These are phyloP conservation scores for Protomyces pachydermus DNA, from an alignment of 1,139 yeast genomes.

Conservation along the genomic window DNA sequence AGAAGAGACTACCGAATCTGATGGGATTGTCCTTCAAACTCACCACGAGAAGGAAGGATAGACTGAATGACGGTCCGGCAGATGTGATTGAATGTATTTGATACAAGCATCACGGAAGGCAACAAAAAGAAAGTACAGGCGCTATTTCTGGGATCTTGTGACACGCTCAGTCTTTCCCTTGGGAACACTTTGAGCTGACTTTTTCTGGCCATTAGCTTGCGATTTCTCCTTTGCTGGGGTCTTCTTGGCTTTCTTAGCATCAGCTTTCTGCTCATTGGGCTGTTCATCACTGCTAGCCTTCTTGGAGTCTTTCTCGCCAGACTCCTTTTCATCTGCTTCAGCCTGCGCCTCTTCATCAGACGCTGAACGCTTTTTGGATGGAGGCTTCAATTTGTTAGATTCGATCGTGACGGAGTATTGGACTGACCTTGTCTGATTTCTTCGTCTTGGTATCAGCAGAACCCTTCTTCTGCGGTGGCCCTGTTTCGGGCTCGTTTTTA, in stretches of 20 bases:
- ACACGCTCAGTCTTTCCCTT: slow-evolving; percentile 20
- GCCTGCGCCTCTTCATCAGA: neutral
- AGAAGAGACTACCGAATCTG: too few species aligned
- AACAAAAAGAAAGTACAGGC: neutral
- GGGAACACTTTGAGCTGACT: neutral
- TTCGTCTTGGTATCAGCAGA: neutral
- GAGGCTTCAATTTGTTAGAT: neutral
- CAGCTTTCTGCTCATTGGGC: slow-evolving; percentile 1
- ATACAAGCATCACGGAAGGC: too few species aligned
- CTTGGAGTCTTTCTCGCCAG: neutral
- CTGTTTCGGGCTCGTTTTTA: slow-evolving; percentile 22
- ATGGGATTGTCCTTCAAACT: too few species aligned
- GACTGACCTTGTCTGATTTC: neutral
- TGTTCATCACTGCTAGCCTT: slow-evolving; percentile 6
- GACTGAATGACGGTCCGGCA: too few species aligned
- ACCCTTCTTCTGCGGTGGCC: slow-evolving; percentile 17
- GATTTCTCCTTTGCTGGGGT: slow-evolving; percentile 10
- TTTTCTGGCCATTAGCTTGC: slow-evolving; percentile 1
- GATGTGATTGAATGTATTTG: too few species aligned
- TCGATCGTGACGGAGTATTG: too few species aligned
- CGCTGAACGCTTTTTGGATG: slow-evolving; percentile 1
- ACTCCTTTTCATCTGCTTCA: slow-evolving; percentile 1
- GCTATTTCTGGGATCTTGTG: slow-evolving; percentile 16
- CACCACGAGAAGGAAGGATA: too few species aligned
- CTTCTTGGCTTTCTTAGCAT: slow-evolving; percentile 15